Conservation (phyloP, 345 rosid species). For the Zanthoxylum bungeanum region DNA sequence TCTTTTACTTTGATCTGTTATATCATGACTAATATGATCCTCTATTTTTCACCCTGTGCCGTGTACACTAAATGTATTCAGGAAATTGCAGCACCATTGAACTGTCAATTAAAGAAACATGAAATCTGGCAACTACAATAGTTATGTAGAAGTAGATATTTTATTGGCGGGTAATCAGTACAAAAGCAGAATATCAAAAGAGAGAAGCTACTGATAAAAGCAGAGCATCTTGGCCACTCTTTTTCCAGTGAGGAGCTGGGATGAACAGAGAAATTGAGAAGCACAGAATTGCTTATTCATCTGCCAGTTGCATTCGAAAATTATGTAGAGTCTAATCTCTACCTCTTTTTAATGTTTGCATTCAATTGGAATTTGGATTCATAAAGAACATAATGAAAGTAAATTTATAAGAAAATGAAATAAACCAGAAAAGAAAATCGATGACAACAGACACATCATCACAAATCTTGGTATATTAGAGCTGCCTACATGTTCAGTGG, state of each 20-base stretch:
- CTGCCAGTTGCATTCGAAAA: background rate
- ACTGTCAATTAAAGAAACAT: background rate
- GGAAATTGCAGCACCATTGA: background rate
- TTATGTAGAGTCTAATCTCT: background rate
- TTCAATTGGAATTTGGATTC: background rate
- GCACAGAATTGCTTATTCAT: background rate
- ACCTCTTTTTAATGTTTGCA: background rate
- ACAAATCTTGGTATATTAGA: background rate
- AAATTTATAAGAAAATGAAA: background rate
- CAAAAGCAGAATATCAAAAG: background rate
- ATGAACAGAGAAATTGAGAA: constrained; percentile 6
- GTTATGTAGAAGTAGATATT: background rate
- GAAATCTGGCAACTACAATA: background rate
- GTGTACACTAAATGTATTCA: too few relatives aligned
- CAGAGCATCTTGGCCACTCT: background rate
- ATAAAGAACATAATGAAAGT: background rate
- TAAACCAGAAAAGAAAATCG: background rate
- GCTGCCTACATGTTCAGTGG: background rate
- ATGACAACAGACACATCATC: background rate
- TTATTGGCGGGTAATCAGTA: constrained; percentile 2
- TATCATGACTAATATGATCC: background rate
- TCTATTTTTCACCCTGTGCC: background rate
- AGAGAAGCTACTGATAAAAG: constrained; percentile 21
- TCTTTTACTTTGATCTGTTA: background rate
- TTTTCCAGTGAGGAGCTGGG: constrained; percentile 5